Conservation (phyloP, 179 eudicot genomes). For the Beta macrorhiza region DNA sequence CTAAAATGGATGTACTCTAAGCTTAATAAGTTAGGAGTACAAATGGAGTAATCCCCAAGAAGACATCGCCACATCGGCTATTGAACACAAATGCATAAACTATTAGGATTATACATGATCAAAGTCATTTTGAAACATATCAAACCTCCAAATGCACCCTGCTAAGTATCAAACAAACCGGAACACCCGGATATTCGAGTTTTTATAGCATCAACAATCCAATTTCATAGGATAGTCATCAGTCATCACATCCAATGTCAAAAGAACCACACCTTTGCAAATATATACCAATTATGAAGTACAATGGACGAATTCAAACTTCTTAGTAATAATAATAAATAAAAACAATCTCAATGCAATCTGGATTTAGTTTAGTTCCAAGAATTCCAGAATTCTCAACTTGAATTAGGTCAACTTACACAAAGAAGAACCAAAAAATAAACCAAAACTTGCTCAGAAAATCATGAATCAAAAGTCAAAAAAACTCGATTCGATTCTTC, state of each 20-base stretch:
- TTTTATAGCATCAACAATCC: not conserved
- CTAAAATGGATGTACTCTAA: not conserved
- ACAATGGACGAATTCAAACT: not conserved
- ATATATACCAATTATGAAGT: not conserved
- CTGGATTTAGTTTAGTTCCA: not conserved
- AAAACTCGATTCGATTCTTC: not conserved
- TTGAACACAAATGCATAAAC: too few relatives aligned
- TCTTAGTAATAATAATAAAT: not conserved
- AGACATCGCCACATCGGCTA: not conserved
- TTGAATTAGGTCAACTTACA: slow-evolving; percentile 2
- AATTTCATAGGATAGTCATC: too few relatives aligned
- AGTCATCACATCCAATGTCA: not conserved
- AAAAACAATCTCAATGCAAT: not conserved
- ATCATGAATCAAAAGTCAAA: not conserved
- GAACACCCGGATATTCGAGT: not conserved
- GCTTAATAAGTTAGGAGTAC: not conserved
- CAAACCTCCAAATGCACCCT: not conserved
- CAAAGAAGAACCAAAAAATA: not conserved
- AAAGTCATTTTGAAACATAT: not conserved
- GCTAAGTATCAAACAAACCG: not conserved
- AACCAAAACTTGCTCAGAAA: not conserved
- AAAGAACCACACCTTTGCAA: not conserved
- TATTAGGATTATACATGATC: not conserved
- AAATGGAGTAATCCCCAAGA: not conserved
- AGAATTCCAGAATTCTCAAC: not conserved